A percentile compares a stretch with the other conserved stretches of the same genome.
phyloP scores from a whole-genome alignment of 495 filamentous ascomycete species.

The Astrocystis sublimbata region DNA sequence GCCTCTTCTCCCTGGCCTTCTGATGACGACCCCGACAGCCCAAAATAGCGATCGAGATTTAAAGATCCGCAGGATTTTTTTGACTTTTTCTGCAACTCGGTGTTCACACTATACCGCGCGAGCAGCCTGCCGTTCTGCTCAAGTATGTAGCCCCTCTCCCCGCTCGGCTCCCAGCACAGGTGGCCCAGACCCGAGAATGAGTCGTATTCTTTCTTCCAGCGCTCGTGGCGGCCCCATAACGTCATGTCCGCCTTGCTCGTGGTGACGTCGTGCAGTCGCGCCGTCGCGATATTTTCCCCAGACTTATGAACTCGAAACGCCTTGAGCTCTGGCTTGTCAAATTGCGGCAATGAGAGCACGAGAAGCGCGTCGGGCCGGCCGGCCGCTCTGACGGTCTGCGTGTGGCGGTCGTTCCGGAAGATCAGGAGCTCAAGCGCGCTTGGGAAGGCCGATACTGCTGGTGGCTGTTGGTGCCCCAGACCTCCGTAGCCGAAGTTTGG shows the following conservation, averaged over 20 bases:
- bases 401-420: neutral
- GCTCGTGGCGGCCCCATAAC: neutral
- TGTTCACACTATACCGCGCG: neutral
- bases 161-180: neutral
- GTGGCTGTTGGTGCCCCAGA: too few species aligned
- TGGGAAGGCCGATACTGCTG: neutral
- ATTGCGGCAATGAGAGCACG: neutral
- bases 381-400: neutral
- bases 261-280: neutral
- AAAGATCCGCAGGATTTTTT: neutral
- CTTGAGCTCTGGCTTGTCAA: neutral
- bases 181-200: neutral
- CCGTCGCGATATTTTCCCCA: neutral
- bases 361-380: neutral
- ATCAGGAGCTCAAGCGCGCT: neutral
- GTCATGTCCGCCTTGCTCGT: constrained; percentile 8
- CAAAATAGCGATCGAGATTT: neutral
- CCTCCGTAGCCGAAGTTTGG: too few species aligned
- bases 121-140: constrained; percentile 1
- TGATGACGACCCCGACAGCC: neutral
- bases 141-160: neutral
- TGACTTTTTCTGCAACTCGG: neutral
- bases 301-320: neutral
- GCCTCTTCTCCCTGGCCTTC: neutral
- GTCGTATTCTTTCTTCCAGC: constrained; percentile 3